These are phyloP conservation scores for Apiotrichum mycotoxinovorans DNA, from an alignment of 1,284 basidiomycete species.

Conservation along the genomic window DNA sequence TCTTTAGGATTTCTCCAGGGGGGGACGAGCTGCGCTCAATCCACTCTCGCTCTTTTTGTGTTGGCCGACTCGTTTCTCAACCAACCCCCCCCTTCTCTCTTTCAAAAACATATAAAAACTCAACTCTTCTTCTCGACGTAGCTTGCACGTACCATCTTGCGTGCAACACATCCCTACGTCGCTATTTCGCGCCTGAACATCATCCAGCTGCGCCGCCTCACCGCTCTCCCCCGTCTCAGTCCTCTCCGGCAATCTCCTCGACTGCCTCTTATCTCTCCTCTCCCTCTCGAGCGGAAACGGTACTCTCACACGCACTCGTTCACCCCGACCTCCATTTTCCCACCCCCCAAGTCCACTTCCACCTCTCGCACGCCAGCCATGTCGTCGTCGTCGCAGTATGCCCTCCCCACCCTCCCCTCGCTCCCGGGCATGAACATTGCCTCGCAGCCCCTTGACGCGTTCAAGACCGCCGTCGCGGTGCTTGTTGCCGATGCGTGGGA, in stretches of 20 bases:
- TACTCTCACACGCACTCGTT: background rate
- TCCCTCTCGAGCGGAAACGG: background rate
- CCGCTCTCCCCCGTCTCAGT: background rate
- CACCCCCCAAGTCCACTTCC: background rate
- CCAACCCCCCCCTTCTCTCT: no score
- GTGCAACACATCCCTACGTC: background rate
- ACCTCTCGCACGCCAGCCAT: no score
- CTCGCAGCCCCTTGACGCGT: conserved; percentile 72
- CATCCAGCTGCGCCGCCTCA: background rate
- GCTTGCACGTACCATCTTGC: background rate
- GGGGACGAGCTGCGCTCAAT: no score
- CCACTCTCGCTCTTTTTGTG: no score
- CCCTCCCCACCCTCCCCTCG: conserved; percentile 53
- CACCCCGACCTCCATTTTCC: background rate
- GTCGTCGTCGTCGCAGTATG: conserved; percentile 17
- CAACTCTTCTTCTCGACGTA: no score
- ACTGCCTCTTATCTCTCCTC: background rate
- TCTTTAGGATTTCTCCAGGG: no score
- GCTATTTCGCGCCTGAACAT: background rate
- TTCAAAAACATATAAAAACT: background rate
- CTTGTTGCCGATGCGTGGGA: conserved; percentile 66
- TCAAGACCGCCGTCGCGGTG: conserved; percentile 78
- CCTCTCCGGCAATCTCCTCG: background rate
- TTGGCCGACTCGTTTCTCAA: no score
- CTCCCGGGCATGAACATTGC: conserved; percentile 68